Evolutionary conservation across 768 basidiomycete species (phyloP), one percentile per base, ranked within the genome.

Genomic region (Boletellus emodensis): DNA sequence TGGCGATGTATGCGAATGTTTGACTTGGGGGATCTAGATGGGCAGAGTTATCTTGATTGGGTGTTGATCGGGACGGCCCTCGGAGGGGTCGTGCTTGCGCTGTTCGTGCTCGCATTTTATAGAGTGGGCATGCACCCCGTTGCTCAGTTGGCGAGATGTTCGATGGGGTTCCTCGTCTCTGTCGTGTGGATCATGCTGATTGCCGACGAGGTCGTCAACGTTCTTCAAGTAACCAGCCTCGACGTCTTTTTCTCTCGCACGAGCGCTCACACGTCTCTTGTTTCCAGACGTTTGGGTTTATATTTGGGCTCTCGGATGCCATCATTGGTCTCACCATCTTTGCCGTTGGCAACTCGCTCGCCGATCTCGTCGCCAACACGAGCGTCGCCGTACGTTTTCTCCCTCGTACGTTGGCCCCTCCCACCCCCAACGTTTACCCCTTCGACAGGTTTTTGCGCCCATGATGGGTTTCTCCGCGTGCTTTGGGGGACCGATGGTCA

Each of bases 141-240:
- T 13, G 76, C 80, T 40, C 77, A 82, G 49, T 76, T 93, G 69
- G 75, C 79, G 10, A 79, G 94, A 10, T 95, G 92, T 62, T 86
- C 84, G 20, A 85, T 94, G 77, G 95, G 96, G 0, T 99, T 99
- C 71, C 65, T 85, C 18, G 86, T 95, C 24, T 78, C 93, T 3
- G 81, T 97, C 53, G 84, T 97, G 8, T 99, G 96, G 95, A 97
- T 99, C 59, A 94, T 97, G 83, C 93, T 89, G 6, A 94, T 98
- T 42, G 94, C 94, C 1, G 94, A 96, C 64, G 94, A 97, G 65
- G 93, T 95, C 2, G 93, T 98, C 28, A 80, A 87, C 42, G 85
- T 97, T 11, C 77, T 98, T 10, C 84, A 87, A 74, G 94, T 94
- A 50, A 78, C 57, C 4, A 1, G 39, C 35, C 35, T 18, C n/a